phyloP scores from a whole-genome alignment of 768 basidiomycete genomes.

The Panus rudis region DNA sequence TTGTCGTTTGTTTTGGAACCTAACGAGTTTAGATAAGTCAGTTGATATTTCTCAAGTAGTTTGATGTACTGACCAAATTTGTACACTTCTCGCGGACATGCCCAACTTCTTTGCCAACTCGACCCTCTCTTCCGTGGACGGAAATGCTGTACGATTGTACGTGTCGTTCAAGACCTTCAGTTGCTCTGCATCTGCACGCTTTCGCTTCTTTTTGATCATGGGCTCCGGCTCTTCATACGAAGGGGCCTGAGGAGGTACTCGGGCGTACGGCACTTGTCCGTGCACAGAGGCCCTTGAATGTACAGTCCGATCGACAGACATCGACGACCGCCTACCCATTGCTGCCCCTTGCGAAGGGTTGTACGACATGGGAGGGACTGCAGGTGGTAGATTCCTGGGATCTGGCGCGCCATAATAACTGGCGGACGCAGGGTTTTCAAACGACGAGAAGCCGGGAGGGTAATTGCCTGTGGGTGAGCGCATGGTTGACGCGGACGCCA shows the following conservation, averaged over 20 bases:
- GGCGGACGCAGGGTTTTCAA: conserved; percentile 27
- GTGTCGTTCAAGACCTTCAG: conserved; percentile 76
- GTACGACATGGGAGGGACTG: conserved; percentile 13
- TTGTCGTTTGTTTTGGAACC: conserved; percentile 87
- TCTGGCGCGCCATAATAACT: conserved; percentile 31
- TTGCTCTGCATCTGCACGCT: conserved; percentile 75
- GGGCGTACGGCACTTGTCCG: conserved; percentile 50
- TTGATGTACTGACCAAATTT: conserved; percentile 62
- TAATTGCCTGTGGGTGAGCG: conserved; percentile 63
- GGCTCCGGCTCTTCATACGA: conserved; percentile 34
- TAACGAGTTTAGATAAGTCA: no score
- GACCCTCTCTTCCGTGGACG: conserved; percentile 80
- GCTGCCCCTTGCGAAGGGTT: conserved; percentile 10
- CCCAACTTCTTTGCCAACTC: conserved; percentile 69
- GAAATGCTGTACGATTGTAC: conserved; percentile 77
- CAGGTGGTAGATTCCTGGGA: conserved; percentile 24
- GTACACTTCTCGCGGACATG: conserved; percentile 81
- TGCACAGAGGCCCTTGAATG: conserved; percentile 21
- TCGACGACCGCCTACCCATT: conserved; percentile 28
- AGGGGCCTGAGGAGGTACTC: conserved; percentile 21
- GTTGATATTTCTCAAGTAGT: conserved; percentile 20
- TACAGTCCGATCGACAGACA: conserved; percentile 23
- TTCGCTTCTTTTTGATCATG: conserved; percentile 83
- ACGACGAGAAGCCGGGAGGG: conserved; percentile 45
- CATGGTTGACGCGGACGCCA: conserved; percentile 27